phyloP scores from a whole-genome alignment of 2,329 filamentous ascomycete species.

The Fusarium sp. region DNA sequence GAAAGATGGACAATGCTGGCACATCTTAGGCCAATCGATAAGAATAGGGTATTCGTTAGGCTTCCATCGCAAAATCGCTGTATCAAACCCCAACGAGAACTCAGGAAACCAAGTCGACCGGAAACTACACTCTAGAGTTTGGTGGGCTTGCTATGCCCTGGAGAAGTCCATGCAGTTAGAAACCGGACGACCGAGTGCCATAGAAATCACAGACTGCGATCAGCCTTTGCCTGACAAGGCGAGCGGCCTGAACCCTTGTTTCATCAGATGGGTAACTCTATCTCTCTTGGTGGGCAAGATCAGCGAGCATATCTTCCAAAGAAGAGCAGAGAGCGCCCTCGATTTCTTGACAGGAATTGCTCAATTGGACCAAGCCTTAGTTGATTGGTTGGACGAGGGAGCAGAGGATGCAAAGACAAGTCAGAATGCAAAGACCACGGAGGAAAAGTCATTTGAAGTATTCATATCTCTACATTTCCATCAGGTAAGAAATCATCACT shows the following conservation, averaged over 20 bases:
- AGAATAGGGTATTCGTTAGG: conserved; percentile 34
- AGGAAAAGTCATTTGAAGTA: conserved; percentile 20
- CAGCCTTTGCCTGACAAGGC: conserved; percentile 21
- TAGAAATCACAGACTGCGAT: conserved; percentile 36
- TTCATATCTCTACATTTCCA: conserved; percentile 38
- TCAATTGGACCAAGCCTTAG: conserved; percentile 28
- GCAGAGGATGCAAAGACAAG: conserved; percentile 20
- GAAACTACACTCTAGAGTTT: conserved; percentile 27
- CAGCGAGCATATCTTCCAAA: conserved; percentile 36
- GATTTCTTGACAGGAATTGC: conserved; percentile 28
- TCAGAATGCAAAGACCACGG: conserved; percentile 5
- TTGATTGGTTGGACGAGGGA: conserved; percentile 31
- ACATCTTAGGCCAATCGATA: conserved; percentile 31
- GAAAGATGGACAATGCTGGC: conserved; percentile 39
- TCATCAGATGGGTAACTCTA: conserved; percentile 34
- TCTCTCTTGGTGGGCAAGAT: conserved; percentile 35
- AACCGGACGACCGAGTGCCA: conserved; percentile 24
- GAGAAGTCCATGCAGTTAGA: conserved; percentile 40
- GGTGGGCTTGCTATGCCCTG: conserved; percentile 38
- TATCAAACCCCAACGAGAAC: neutral
- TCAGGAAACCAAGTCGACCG: conserved; percentile 12
- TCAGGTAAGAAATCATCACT: conserved; percentile 23
- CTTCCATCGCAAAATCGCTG: conserved; percentile 25
- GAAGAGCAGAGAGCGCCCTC: conserved; percentile 23
- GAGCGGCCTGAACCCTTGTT: conserved; percentile 11